Conservation (phyloP, 352 stramenopile genomes). For the Globisporangium mamillatum region DNA sequence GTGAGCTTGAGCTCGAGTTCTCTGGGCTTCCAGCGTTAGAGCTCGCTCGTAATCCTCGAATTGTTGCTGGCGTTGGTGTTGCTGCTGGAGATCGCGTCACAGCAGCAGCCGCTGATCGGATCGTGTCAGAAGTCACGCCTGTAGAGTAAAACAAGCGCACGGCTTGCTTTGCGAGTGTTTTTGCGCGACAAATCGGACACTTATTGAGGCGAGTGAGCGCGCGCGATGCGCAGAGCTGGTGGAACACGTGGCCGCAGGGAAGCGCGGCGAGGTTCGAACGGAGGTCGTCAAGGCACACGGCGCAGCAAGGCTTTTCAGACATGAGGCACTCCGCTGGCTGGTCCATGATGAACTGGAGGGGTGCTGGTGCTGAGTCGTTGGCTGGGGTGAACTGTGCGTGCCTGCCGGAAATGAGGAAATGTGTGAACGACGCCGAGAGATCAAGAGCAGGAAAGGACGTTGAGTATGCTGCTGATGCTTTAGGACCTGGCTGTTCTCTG, state of each 20-base stretch:
- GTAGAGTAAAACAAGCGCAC: constrained; percentile 33
- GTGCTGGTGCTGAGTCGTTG: neutral
- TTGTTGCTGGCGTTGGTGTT: neutral
- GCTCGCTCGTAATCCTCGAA: neutral
- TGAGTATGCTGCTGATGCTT: neutral
- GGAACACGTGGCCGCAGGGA: constrained; percentile 44
- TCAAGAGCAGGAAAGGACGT: neutral
- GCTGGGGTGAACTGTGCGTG: neutral
- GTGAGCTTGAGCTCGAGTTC: neutral
- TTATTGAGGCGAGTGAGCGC: constrained; percentile 17
- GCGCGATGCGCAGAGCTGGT: constrained; percentile 24
- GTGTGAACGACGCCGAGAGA: neutral
- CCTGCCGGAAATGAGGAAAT: neutral
- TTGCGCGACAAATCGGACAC: constrained; percentile 39
- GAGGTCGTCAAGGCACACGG: constrained; percentile 42
- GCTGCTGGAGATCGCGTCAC: neutral
- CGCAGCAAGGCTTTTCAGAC: constrained; percentile 20
- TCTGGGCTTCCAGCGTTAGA: neutral
- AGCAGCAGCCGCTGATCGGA: neutral
- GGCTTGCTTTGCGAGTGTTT: constrained; percentile 14
- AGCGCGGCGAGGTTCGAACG: constrained; percentile 28
- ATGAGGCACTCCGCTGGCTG: neutral
- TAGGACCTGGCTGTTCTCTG: neutral
- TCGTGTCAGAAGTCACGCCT: neutral
- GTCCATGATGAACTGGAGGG: neutral